phyloP scores from a whole-genome alignment of 31 red algal genomes.

The Asparagopsis taxiformis region DNA sequence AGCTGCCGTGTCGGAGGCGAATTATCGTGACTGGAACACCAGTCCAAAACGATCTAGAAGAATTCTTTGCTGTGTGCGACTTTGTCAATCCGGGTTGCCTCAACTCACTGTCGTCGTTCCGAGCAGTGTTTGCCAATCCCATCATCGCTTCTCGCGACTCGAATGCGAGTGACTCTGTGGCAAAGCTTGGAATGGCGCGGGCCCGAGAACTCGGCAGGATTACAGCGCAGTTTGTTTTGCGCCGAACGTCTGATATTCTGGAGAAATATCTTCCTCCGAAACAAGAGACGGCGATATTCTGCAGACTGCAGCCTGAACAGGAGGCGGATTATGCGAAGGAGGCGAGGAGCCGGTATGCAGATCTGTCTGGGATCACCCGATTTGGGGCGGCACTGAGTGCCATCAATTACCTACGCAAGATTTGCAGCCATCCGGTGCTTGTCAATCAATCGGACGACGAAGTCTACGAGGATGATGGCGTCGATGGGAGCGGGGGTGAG shows the following conservation, averaged over 20 bases:
- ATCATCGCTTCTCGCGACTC: slow-evolving; percentile 76
- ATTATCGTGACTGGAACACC: slow-evolving; percentile 93
- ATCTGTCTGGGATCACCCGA: slow-evolving; percentile 34
- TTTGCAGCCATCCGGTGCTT: slow-evolving; percentile 78
- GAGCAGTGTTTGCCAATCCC: slow-evolving; percentile 71
- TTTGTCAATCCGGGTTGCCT: slow-evolving; percentile 90
- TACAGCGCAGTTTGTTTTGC: slow-evolving; percentile 64
- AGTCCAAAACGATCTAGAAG: slow-evolving; percentile 90
- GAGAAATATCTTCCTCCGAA: slow-evolving; percentile 84
- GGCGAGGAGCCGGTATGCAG: slow-evolving; percentile 32
- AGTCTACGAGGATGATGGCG: neutral
- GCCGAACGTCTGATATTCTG: slow-evolving; percentile 68
- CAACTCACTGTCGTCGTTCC: slow-evolving; percentile 59
- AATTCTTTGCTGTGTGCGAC: slow-evolving; percentile 86
- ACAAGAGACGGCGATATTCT: slow-evolving; percentile 79
- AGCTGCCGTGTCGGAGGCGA: slow-evolving; percentile 67
- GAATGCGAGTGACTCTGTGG: slow-evolving; percentile 33
- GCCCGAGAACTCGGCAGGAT: slow-evolving; percentile 59
- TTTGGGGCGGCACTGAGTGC: slow-evolving; percentile 69
- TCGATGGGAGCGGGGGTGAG: too few relatives aligned
- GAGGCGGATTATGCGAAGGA: slow-evolving; percentile 58
- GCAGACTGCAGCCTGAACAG: slow-evolving; percentile 69
- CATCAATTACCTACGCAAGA: slow-evolving; percentile 85
- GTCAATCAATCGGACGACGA: slow-evolving; percentile 4
- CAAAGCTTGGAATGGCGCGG: slow-evolving; percentile 55